Conservation (phyloP, 2,329 filamentous ascomycete species). For the Verticillium alfalfae region DNA sequence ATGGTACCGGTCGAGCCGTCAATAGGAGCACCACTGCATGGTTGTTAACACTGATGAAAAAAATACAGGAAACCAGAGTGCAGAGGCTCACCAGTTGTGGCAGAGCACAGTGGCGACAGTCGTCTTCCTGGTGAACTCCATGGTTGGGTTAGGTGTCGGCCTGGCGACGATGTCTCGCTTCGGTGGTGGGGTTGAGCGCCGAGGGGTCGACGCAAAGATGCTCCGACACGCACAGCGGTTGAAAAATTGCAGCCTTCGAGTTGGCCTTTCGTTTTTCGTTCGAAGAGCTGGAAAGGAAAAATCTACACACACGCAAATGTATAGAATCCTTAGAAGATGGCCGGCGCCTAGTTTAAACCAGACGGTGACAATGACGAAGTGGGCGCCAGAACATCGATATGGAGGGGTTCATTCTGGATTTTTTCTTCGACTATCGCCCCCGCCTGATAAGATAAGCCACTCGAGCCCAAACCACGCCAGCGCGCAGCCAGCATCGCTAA, state of each 20-base stretch:
- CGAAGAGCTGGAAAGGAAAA: not conserved
- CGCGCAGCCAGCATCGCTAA: not conserved
- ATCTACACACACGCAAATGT: not conserved
- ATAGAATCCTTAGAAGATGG: not conserved
- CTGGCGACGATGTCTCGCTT: not conserved
- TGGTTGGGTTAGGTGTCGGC: not conserved
- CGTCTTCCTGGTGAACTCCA: constrained; percentile 3
- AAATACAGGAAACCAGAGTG: not conserved
- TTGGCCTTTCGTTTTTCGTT: not conserved
- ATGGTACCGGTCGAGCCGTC: constrained; percentile 82
- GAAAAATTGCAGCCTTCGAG: not conserved
- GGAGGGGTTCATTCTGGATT: not conserved
- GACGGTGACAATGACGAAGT: not conserved
- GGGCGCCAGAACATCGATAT: not conserved
- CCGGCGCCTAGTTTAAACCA: not conserved
- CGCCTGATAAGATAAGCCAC: not conserved
- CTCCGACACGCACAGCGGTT: not conserved
- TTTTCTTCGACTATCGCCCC: not conserved
- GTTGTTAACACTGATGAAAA: not conserved
- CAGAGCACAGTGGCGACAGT: constrained; percentile 63
- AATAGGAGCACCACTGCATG: constrained; percentile 66
- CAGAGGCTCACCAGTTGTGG: constrained; percentile 65
- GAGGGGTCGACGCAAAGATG: not conserved
- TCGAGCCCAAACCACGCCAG: not conserved
- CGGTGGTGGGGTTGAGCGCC: not conserved